Base-by-base conservation (phyloP, 805 yeast species). In the Candida taoyuanica region DNA sequence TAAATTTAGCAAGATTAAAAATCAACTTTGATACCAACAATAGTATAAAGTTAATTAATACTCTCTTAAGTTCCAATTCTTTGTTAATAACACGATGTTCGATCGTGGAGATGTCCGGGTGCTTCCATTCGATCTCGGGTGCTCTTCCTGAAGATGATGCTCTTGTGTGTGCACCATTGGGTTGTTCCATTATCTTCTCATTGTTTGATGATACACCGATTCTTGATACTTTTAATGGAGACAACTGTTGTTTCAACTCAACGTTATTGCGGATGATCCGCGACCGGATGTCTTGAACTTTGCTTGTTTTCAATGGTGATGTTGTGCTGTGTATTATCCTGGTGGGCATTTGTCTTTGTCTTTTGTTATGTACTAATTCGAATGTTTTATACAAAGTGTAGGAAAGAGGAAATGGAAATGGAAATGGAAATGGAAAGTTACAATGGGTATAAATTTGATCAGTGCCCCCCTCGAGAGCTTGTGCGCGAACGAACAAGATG, bases 11-110 rank as follows among this genome's bases (percentile, higher is more conserved):
- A 28, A 44, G 37, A 18, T 50, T 52, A 33, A 32, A 47, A 7
- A 53, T 26, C 9, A 66, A 47, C 26, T 56, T 60, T 36, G 61
- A 50, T 6, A 58, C 34, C 20, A 63, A 50, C 18, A 66, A 42
- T 1, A 56, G 44, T 8, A 64, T 40, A 20, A 59, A 32, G 43
- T 67, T 69, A 3, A 55, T 47, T 5, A 67, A 45, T 7, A 65
- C 52, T 18, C 53, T 56, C 39, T 55, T 58, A 4, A 65, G 48
- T 36, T 64, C 66, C 7, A 59, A 50, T 46, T 70, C 74, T 44
- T 67, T 70, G 40, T 67, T 69, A 7, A 66, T 59, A 13, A 38
- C 17, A 16, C 46, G 16, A 27, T 36, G 42, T 26, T 45, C 48
- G 16, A 45, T 35, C 31, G 26, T 29, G 3, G 31, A 17, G 17